phyloP scores from a whole-genome alignment of 2,329 filamentous ascomycete genomes.

The Fusarium keratoplasticum region DNA sequence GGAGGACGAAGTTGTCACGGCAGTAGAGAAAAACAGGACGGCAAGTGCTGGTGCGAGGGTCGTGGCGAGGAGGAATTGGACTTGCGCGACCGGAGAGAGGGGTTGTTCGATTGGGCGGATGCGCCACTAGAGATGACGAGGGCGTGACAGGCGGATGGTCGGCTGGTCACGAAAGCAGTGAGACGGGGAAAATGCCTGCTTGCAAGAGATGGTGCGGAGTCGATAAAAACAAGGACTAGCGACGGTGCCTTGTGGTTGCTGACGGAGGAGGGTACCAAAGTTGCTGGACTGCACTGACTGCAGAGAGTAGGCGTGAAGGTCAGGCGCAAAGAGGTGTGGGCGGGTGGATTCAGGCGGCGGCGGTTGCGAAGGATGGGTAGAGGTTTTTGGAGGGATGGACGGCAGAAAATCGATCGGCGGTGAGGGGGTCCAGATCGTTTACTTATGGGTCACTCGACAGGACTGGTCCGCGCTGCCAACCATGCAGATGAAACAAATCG shows the following conservation, averaged over 20 bases:
- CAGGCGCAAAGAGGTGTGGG: conserved; percentile 44
- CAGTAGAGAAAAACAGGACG: conserved; percentile 34
- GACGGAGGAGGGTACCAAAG: conserved; percentile 43
- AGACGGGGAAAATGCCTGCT: conserved; percentile 44
- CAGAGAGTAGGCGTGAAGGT: conserved; percentile 35
- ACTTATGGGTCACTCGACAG: conserved; percentile 37
- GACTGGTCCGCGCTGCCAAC: conserved; percentile 30
- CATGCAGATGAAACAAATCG: conserved; percentile 25
- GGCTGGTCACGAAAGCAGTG: conserved; percentile 43
- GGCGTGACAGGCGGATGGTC: conserved; percentile 41
- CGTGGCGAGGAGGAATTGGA: conserved; percentile 45
- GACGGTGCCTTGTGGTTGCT: conserved; percentile 36
- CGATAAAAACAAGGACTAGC: conserved; percentile 36
- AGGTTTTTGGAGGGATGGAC: conserved; percentile 29
- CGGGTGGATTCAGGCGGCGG: conserved; percentile 39
- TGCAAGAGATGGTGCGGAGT: conserved; percentile 34
- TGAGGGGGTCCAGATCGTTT: conserved; percentile 46
- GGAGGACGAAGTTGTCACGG: conserved; percentile 37
- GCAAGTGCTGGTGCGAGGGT: conserved; percentile 40
- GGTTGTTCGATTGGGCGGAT: conserved; percentile 39
- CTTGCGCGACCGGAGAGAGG: conserved; percentile 42
- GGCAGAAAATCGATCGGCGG: conserved; percentile 46
- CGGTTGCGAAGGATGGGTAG: conserved; percentile 23
- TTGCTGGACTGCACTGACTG: conserved; percentile 15
- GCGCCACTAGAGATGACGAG: conserved; percentile 41